Base-by-base conservation (phyloP, 1,139 yeast genomes). In the Sugiyamaella neomexicana region DNA sequence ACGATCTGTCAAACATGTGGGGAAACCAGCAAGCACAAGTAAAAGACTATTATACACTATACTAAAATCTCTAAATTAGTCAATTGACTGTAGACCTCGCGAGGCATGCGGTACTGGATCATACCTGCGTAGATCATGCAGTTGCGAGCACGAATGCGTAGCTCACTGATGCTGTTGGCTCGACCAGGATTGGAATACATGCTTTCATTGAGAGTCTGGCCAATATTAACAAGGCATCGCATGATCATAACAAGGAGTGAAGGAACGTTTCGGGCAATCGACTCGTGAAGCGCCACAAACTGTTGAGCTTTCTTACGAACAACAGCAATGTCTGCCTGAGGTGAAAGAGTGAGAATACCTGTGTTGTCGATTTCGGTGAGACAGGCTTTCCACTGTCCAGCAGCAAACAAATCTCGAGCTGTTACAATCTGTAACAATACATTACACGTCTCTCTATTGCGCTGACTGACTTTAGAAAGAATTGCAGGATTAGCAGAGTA, bases 101-200 rank as follows among this genome's bases (percentile, higher is more conserved):
- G 79, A 4, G 98, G 96, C 96, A 93, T 89, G 68, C 88, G 84
- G 72, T 89, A 91, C 71, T 90, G 97, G 40, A 93, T 87, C 85
- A 93, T 86, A 54, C 98, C 98, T 10, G 98, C 96, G 69, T 86
- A 95, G 2, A 91, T 82, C 89, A 91, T 89, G 70, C 96, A 86
- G 68, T 89, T 89, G 68, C 83, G 86, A 3, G 96, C 91, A 58
- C 87, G 79, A 48, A 75, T 77, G 62, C 81, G 83, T 68, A 89
- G 75, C 29, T 80, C 79, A 45, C 77, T 75, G 47, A 81, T 79
- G 56, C 81, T 82, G 60, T 78, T 80, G 53, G 79, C 81, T 58
- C 81, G 80, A 13, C 80, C 76, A 17, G 75, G 71, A 34, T 78
- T 76, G 57, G 80, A 78, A 64, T 74, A 82, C 50, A 75, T 74